Evolutionary conservation across 2,329 filamentous ascomycete species (phyloP).

Genomic region (Didymosphaeria variabile): DNA sequence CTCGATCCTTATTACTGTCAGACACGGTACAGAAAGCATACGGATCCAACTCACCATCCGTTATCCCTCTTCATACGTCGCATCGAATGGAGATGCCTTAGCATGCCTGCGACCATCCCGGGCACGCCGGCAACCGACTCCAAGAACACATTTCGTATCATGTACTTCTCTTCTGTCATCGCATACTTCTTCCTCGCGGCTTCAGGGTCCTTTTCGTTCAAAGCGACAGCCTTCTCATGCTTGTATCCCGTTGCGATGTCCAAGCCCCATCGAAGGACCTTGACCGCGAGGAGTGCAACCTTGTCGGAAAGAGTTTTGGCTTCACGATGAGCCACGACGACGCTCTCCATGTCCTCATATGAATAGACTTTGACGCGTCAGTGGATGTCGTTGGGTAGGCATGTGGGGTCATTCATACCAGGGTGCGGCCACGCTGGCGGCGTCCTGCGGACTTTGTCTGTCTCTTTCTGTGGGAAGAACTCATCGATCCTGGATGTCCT

Average conservation of each 20-base stretch:
- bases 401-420: constrained; percentile 33
- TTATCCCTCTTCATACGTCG: constrained; percentile 90
- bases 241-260: constrained; percentile 83
- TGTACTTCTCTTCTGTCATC: constrained; percentile 88
- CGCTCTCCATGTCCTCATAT: constrained; percentile 77
- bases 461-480: constrained; percentile 58
- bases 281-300: constrained; percentile 79
- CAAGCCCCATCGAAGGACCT: constrained; percentile 79
- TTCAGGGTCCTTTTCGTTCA: constrained; percentile 49
- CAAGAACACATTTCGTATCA: constrained; percentile 89
- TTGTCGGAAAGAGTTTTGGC: constrained; percentile 78
- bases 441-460: constrained; percentile 56
- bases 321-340: constrained; percentile 79
- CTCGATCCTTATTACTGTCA: constrained; percentile 73
- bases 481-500: constrained; percentile 49
- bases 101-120: constrained; percentile 96
- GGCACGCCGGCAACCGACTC: constrained; percentile 95
- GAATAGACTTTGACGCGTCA: constrained; percentile 66
- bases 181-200: constrained; percentile 69
- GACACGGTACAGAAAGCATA: neutral
- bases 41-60: constrained; percentile 67
- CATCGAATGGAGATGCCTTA: constrained; percentile 86
- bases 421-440: constrained; percentile 61
- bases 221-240: constrained; percentile 67
- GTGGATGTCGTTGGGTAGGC: neutral